Percentiles rank a stretch among this genome's conserved stretches.
Conservation (phyloP, 1,139 yeast genomes). For the Debaryomyces sp. region DNA sequence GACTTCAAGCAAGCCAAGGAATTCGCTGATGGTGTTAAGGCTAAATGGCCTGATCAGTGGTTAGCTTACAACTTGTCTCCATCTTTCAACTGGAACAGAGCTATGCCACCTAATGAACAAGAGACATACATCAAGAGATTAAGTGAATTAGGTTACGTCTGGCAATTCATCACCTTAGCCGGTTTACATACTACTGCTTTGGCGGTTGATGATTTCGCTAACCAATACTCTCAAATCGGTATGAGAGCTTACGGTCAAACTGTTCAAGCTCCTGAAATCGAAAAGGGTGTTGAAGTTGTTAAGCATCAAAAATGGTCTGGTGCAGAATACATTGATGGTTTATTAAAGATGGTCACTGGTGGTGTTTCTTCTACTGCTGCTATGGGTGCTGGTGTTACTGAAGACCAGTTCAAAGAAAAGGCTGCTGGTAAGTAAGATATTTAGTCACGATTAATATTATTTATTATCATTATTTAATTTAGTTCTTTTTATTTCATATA, state of each 20-base stretch:
- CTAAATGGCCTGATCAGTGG: slow-evolving; percentile 87
- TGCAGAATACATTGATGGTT: slow-evolving; percentile 93
- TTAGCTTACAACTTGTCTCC: slow-evolving; percentile 95
- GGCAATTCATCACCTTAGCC: slow-evolving; percentile 98
- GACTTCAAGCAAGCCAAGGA: slow-evolving; percentile 93
- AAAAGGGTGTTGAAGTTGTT: slow-evolving; percentile 88
- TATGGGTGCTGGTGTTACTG: slow-evolving; percentile 98
- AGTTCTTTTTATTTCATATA: slow-evolving; percentile 1
- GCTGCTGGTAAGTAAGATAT: slow-evolving; percentile 17
- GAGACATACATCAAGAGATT: slow-evolving; percentile 87
- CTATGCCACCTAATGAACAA: slow-evolving; percentile 87
- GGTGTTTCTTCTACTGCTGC: slow-evolving; percentile 97
- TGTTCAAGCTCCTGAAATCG: slow-evolving; percentile 89
- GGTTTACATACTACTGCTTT: slow-evolving; percentile 96
- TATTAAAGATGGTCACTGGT: slow-evolving; percentile 89
- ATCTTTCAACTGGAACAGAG: slow-evolving; percentile 96
- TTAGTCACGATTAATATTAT: slow-evolving; percentile 2
- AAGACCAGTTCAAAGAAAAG: slow-evolving; percentile 79
- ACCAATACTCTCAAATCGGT: slow-evolving; percentile 77
- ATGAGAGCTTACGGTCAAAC: slow-evolving; percentile 94
- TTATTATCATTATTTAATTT: slow-evolving; percentile 1
- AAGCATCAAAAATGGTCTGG: slow-evolving; percentile 99
- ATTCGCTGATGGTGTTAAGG: slow-evolving; percentile 89
- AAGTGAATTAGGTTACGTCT: slow-evolving; percentile 87
- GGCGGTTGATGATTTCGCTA: slow-evolving; percentile 85